Percentiles rank a stretch among this genome's conserved stretches.
phyloP scores from a whole-genome alignment of 352 stramenopile genomes.

The Thalassiosira livingstoniorum region DNA sequence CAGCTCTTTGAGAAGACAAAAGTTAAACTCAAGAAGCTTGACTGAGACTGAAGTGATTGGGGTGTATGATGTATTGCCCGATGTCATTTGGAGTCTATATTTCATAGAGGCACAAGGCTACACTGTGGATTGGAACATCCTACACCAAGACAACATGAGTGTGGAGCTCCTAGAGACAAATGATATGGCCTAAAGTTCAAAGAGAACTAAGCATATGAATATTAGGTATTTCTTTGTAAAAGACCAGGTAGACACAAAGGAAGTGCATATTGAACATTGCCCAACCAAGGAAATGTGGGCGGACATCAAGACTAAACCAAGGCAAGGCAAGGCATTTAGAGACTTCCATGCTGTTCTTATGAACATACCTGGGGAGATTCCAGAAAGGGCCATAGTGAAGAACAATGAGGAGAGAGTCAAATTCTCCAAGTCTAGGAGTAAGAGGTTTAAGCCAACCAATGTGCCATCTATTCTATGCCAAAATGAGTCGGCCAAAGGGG shows the following conservation, averaged over 20 bases:
- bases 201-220: constrained; percentile 50
- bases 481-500: too few species aligned
- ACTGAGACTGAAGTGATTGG: constrained; percentile 62
- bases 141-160: constrained; percentile 67
- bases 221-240: constrained; percentile 46
- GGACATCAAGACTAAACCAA: constrained; percentile 29
- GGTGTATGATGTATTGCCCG: constrained; percentile 44
- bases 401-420: neutral
- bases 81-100: constrained; percentile 56
- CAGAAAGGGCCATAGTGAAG: neutral
- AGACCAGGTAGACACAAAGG: constrained; percentile 12
- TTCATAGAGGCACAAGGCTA: constrained; percentile 63
- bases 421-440: neutral
- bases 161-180: constrained; percentile 55
- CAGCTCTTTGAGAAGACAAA: constrained; percentile 39
- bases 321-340: constrained; percentile 18
- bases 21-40: constrained; percentile 52
- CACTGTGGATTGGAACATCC: constrained; percentile 13
- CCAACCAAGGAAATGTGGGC: constrained; percentile 23
- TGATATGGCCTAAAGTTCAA: constrained; percentile 43
- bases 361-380: neutral
- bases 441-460: neutral
- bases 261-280: constrained; percentile 10
- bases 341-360: neutral
- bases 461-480: too few species aligned